A percentile compares a stretch with the other conserved stretches of the same genome.
These are phyloP conservation scores for Aspergillus mulundensis DNA, from an alignment of 495 filamentous ascomycete genomes.

Conservation along the genomic window DNA sequence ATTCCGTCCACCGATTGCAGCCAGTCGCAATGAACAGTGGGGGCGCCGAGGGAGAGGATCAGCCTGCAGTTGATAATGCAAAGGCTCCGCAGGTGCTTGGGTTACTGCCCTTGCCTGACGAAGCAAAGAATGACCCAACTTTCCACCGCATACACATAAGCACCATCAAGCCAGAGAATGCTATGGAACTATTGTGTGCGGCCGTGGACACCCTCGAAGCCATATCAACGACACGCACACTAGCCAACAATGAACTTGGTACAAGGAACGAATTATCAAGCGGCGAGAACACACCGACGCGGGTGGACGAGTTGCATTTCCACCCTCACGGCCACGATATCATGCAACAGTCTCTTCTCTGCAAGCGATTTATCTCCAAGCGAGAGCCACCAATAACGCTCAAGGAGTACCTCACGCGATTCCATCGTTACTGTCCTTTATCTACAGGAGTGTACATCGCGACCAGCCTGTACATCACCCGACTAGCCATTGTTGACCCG, in stretches of 20 bases:
- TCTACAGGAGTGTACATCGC: slow-evolving; percentile 96
- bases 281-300: slow-evolving; percentile 20
- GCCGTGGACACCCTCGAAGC: slow-evolving; percentile 67
- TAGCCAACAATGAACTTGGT: slow-evolving; percentile 49
- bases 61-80: slow-evolving; percentile 5
- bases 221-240: slow-evolving; percentile 64
- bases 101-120: not conserved
- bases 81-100: not conserved
- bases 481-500: slow-evolving; percentile 68
- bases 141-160: slow-evolving; percentile 54
- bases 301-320: slow-evolving; percentile 30
- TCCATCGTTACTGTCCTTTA: slow-evolving; percentile 90
- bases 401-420: slow-evolving; percentile 77
- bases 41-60: slow-evolving; percentile 16
- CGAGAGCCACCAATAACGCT: slow-evolving; percentile 74
- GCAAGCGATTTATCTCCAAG: slow-evolving; percentile 89
- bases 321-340: slow-evolving; percentile 46
- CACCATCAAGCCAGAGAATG: slow-evolving; percentile 64
- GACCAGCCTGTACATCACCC: slow-evolving; percentile 82
- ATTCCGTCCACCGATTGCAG: slow-evolving; percentile 7
- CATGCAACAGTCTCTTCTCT: slow-evolving; percentile 73
- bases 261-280: slow-evolving; percentile 52
- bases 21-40: slow-evolving; percentile 22
- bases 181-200: slow-evolving; percentile 72
- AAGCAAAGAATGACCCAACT: not conserved